Conservation (phyloP, 805 yeast genomes). For the Sungouiella thailandica region DNA sequence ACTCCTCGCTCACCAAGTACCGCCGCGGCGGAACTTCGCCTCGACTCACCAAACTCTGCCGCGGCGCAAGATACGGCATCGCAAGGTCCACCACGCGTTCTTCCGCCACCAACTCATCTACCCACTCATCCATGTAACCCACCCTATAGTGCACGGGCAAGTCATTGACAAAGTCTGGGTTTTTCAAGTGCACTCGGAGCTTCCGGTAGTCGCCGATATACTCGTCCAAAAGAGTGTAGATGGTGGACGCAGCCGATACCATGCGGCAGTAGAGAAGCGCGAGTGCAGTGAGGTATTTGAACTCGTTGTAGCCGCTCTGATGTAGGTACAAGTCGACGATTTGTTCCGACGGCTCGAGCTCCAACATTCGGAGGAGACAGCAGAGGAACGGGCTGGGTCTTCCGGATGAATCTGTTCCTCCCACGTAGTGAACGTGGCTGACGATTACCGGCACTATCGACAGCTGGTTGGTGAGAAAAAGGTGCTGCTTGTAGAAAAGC, state of each 20-base stretch:
- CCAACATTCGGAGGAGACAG: slow-evolving; percentile 69
- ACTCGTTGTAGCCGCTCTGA: slow-evolving; percentile 50
- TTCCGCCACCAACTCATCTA: slow-evolving; percentile 53
- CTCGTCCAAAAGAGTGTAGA: slow-evolving; percentile 50
- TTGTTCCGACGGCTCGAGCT: slow-evolving; percentile 62
- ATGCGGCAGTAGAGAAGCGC: slow-evolving; percentile 61
- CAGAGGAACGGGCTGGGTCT: slow-evolving; percentile 73
- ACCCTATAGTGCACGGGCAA: slow-evolving; percentile 31
- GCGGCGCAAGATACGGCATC: slow-evolving; percentile 54
- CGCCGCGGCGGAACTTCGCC: slow-evolving; percentile 37
- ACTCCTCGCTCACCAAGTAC: slow-evolving; percentile 27
- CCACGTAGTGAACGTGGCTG: slow-evolving; percentile 42
- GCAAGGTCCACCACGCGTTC: slow-evolving; percentile 69
- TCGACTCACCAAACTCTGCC: slow-evolving; percentile 38
- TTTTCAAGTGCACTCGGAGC: slow-evolving; percentile 39
- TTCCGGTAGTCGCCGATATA: slow-evolving; percentile 64
- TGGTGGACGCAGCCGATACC: slow-evolving; percentile 31
- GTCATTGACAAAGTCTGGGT: slow-evolving; percentile 20
- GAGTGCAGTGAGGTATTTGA: slow-evolving; percentile 72
- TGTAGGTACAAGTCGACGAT: slow-evolving; percentile 49
- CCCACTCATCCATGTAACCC: slow-evolving; percentile 65
- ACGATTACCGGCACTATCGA: slow-evolving; percentile 32
- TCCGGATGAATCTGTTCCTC: slow-evolving; percentile 52
- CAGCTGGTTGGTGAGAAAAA: slow-evolving; percentile 37
- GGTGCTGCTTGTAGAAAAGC: slow-evolving; percentile 38